Evolutionary conservation across 805 yeast species (phyloP).

Genomic region (Teunomyces panamensis): DNA sequence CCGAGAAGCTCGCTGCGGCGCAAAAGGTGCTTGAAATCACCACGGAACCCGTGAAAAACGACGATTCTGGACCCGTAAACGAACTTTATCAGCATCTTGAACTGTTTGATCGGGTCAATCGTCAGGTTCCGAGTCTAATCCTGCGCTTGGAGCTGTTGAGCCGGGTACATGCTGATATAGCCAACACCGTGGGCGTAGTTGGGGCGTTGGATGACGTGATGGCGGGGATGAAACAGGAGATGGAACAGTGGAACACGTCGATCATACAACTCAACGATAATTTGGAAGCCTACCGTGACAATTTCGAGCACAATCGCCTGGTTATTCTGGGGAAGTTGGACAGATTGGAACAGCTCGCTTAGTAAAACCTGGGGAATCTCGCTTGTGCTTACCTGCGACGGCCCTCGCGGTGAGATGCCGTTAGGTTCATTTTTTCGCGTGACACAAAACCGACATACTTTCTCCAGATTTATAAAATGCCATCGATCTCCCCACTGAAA

Average conservation of each 20-base stretch:
- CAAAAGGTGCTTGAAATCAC: slow-evolving; percentile 9
- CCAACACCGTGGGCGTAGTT: slow-evolving; percentile 23
- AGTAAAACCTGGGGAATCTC: neutral
- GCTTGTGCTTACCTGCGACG: slow-evolving; percentile 1
- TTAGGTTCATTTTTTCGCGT: neutral
- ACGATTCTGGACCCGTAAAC: slow-evolving; percentile 17
- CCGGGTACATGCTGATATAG: slow-evolving; percentile 30
- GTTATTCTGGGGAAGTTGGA: slow-evolving; percentile 13
- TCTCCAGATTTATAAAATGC: neutral
- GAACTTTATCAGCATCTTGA: slow-evolving; percentile 24
- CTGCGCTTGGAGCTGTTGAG: slow-evolving; percentile 30
- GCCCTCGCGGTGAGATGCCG: neutral
- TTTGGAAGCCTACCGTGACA: slow-evolving; percentile 19
- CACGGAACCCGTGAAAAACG: neutral
- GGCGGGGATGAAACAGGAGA: slow-evolving; percentile 21
- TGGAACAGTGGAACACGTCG: slow-evolving; percentile 28
- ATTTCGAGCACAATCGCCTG: slow-evolving; percentile 22
- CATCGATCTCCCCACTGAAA: neutral
- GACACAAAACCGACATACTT: neutral
- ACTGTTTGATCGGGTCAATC: slow-evolving; percentile 20
- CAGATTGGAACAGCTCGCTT: neutral
- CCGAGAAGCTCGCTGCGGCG: slow-evolving; percentile 22
- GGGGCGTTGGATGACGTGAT: slow-evolving; percentile 27
- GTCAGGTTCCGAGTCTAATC: slow-evolving; percentile 23
- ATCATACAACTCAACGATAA: slow-evolving; percentile 20